phyloP scores from a whole-genome alignment of 805 yeast species.

The Nematodospora valgi region DNA sequence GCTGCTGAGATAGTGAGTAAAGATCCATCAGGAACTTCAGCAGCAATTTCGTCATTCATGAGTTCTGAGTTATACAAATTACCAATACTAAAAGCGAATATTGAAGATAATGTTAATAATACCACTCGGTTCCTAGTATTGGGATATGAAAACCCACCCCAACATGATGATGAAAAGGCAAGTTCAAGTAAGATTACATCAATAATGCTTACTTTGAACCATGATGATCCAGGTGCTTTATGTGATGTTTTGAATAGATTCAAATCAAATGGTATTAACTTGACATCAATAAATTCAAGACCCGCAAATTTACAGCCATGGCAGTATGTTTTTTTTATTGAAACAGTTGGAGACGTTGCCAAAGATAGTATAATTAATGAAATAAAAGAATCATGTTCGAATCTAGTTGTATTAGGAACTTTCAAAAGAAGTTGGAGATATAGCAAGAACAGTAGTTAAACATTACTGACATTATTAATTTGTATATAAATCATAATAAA shows the following conservation, averaged over 20 bases:
- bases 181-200: slow-evolving; percentile 40
- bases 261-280: slow-evolving; percentile 52
- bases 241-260: slow-evolving; percentile 61
- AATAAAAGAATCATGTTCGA: slow-evolving; percentile 42
- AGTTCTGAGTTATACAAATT: slow-evolving; percentile 62
- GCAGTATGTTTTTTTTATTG: slow-evolving; percentile 83
- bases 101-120: slow-evolving; percentile 73
- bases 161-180: neutral
- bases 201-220: slow-evolving; percentile 60
- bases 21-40: slow-evolving; percentile 38
- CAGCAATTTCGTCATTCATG: slow-evolving; percentile 71
- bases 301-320: slow-evolving; percentile 67
- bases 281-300: slow-evolving; percentile 72
- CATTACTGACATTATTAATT: slow-evolving; percentile 6
- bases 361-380: slow-evolving; percentile 36
- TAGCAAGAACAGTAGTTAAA: slow-evolving; percentile 12
- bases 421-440: slow-evolving; percentile 46
- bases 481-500: slow-evolving; percentile 1
- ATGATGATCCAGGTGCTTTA: slow-evolving; percentile 71
- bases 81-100: slow-evolving; percentile 49
- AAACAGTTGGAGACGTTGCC: slow-evolving; percentile 46
- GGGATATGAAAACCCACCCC: slow-evolving; percentile 29
- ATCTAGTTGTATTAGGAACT: slow-evolving; percentile 58
- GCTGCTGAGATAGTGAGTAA: slow-evolving; percentile 68
- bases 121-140: slow-evolving; percentile 83